Evolutionary conservation across 345 rosid species (phyloP).

Genomic region (Gossypium turneri): DNA sequence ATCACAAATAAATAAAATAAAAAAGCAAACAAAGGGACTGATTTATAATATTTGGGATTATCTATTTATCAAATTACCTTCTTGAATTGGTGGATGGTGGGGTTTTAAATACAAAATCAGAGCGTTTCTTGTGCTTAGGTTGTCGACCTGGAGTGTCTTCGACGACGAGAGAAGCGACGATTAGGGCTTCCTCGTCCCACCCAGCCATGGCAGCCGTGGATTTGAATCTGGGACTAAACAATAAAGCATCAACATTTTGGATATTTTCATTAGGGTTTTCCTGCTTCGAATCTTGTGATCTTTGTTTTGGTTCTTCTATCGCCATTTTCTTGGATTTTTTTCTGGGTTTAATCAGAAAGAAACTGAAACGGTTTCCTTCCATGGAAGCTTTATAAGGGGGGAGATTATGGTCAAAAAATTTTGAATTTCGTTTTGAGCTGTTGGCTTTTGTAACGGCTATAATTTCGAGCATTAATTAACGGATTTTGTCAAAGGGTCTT

Average conservation of each 20-base stretch:
- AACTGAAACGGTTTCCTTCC: background rate
- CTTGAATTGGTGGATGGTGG: constrained; percentile 63
- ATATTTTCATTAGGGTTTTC: constrained; percentile 22
- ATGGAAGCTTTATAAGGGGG: background rate
- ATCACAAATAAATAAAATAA: background rate
- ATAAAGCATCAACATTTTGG: constrained; percentile 30
- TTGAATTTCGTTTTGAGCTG: constrained; percentile 2
- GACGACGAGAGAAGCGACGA: constrained; percentile 65
- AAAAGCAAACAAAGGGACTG: background rate
- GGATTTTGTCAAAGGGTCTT: too few relatives aligned
- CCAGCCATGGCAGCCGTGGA: constrained; percentile 93
- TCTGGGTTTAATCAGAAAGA: constrained; percentile 5
- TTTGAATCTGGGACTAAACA: constrained; percentile 78
- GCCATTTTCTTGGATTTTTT: constrained; percentile 31
- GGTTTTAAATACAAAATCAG: constrained; percentile 49
- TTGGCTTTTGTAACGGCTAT: too few relatives aligned
- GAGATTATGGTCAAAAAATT: background rate
- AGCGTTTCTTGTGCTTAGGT: constrained; percentile 54
- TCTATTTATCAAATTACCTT: constrained; percentile 39
- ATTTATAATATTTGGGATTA: background rate
- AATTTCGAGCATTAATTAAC: too few relatives aligned
- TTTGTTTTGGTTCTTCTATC: constrained; percentile 26
- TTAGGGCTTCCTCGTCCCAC: constrained; percentile 89
- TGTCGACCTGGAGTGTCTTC: constrained; percentile 85
- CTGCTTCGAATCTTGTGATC: constrained; percentile 27